phyloP scores from a whole-genome alignment of 1,284 basidiomycete genomes.

The Ustilago crameri region DNA sequence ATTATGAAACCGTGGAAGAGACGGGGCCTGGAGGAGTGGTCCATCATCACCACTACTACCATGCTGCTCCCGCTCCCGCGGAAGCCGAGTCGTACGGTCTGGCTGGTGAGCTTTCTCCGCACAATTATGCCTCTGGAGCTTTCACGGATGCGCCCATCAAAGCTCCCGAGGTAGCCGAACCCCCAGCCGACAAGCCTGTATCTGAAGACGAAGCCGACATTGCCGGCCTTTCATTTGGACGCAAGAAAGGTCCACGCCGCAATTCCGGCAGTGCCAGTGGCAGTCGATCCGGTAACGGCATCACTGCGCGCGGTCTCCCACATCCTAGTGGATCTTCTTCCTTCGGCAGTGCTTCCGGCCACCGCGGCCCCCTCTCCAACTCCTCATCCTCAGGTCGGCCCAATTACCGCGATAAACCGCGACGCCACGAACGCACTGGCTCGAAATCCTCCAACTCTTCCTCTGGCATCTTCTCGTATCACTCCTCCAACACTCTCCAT shows the following conservation, averaged over 20 bases:
- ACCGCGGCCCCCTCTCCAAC: constrained; percentile 1
- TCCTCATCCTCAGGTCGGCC: constrained; percentile 21
- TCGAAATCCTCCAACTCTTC: constrained; percentile 40
- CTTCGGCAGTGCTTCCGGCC: constrained; percentile 25
- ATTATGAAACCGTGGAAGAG: constrained; percentile 40
- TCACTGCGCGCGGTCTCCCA: constrained; percentile 7
- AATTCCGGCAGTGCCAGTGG: constrained; percentile 24
- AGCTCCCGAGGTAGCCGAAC: background rate
- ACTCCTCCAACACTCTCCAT: constrained; percentile 12
- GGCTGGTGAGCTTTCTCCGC: constrained; percentile 1
- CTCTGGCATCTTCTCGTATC: constrained; percentile 28
- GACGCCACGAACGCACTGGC: constrained; percentile 48
- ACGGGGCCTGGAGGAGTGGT: constrained; percentile 40
- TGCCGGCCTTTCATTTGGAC: constrained; percentile 54
- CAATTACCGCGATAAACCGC: constrained; percentile 50
- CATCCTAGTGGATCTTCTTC: constrained; percentile 23
- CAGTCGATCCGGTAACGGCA: constrained; percentile 25
- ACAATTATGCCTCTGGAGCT: background rate
- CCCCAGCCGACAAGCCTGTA: constrained; percentile 15
- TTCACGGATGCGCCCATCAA: background rate
- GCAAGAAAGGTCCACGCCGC: constrained; percentile 23
- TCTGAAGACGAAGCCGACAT: constrained; percentile 62
- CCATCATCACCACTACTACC: constrained; percentile 62
- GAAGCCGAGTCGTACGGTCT: constrained; percentile 10
- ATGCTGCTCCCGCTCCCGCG: constrained; percentile 16